These are phyloP conservation scores for Aureobasidium lini DNA, from an alignment of 2,329 filamentous ascomycete species.

Conservation along the genomic window DNA sequence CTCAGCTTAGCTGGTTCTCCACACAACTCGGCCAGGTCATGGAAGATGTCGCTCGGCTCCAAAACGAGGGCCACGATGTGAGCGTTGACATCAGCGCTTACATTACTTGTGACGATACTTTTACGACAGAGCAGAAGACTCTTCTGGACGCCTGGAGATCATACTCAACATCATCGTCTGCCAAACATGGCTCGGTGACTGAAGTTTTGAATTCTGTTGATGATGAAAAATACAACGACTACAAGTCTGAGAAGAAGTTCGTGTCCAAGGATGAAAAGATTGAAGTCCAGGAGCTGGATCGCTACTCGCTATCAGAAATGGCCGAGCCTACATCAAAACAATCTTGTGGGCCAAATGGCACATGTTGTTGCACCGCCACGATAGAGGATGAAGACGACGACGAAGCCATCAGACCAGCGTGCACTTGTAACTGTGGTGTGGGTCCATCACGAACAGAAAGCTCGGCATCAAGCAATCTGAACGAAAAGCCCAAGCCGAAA, in stretches of 20 bases:
- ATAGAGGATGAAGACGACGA: slow-evolving; percentile 39
- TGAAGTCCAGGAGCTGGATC: slow-evolving; percentile 22
- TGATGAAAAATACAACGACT: slow-evolving; percentile 12
- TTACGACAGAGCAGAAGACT: slow-evolving; percentile 35
- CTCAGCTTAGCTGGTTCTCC: slow-evolving; percentile 47
- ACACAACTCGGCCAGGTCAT: slow-evolving; percentile 41
- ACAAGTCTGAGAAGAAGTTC: neutral
- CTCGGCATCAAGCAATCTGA: slow-evolving; percentile 10
- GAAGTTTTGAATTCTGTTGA: slow-evolving; percentile 14
- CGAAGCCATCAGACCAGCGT: slow-evolving; percentile 22
- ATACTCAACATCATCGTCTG: slow-evolving; percentile 17
- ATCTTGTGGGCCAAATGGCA: slow-evolving; percentile 23
- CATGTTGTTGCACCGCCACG: slow-evolving; percentile 44
- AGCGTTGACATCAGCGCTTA: slow-evolving; percentile 48
- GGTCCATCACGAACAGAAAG: slow-evolving; percentile 20
- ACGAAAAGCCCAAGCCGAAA: slow-evolving; percentile 15
- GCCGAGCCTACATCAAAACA: slow-evolving; percentile 15
- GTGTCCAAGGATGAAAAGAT: slow-evolving; percentile 20
- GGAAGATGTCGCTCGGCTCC: slow-evolving; percentile 35
- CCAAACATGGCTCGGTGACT: slow-evolving; percentile 22
- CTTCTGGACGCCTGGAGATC: slow-evolving; percentile 19
- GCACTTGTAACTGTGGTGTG: slow-evolving; percentile 32
- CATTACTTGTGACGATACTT: slow-evolving; percentile 45
- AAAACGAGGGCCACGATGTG: slow-evolving; percentile 30
- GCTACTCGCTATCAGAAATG: slow-evolving; percentile 8